Percentiles rank a stretch among this genome's conserved stretches.
Evolutionary conservation across 768 basidiomycete genomes (phyloP).

Genomic region (Trametes cinnabarina): DNA sequence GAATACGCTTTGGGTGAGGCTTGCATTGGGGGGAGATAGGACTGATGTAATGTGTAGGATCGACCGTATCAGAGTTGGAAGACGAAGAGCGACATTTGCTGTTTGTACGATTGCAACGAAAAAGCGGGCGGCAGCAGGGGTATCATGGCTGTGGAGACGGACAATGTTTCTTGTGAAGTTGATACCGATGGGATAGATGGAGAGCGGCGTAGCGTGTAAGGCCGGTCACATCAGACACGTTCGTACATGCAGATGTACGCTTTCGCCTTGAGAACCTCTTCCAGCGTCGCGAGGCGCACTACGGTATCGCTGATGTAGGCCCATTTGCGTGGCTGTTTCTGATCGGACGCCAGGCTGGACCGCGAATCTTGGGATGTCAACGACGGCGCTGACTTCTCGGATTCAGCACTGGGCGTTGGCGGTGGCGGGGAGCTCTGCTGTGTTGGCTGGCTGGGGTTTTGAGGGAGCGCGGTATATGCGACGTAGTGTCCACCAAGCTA

Average conservation of each 20-base stretch:
- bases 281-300: conserved; percentile 76
- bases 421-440: not conserved
- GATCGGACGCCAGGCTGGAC: conserved; percentile 4
- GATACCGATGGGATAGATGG: too few relatives aligned
- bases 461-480: conserved; percentile 75
- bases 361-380: conserved; percentile 2
- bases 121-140: not conserved
- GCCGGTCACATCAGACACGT: conserved; percentile 43
- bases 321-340: conserved; percentile 59
- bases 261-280: conserved; percentile 88
- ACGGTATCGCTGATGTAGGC: conserved; percentile 89
- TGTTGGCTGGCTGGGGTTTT: not conserved
- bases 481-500: conserved; percentile 90
- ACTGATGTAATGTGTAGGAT: not conserved
- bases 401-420: not conserved
- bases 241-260: conserved; percentile 96
- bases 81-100: not conserved
- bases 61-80: not conserved
- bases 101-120: not conserved
- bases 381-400: not conserved
- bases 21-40: not conserved
- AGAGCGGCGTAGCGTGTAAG: not conserved
- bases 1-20: not conserved
- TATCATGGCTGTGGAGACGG: not conserved
- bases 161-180: too few relatives aligned